Base-by-base conservation (phyloP, 768 basidiomycete species). In the Amyloporia xantha region DNA sequence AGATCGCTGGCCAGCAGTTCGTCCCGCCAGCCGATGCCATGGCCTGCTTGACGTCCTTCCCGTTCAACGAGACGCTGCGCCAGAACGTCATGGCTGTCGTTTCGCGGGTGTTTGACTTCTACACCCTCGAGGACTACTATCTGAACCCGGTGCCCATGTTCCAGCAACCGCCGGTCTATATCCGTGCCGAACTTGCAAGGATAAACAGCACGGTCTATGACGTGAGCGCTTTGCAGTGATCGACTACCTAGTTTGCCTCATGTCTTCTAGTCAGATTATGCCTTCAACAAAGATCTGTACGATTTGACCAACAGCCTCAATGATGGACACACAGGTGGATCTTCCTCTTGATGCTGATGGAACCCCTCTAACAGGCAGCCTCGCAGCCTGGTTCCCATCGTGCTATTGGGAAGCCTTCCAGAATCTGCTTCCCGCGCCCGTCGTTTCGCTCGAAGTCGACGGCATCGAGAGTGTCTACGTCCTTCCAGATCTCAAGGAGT, bases 321-420 rank as follows among this genome's bases (percentile, higher is more conserved):
- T 56, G 81, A 83, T 57, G 82, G 82, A 5, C 82, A 83, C 57
- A 84, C 82, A 11, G 71, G 81, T 78, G n/a, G n/a, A 62, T 24
- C 71, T 59, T 33, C 3, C 28, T 49, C 2, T 48, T 38, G 21
- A 20, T 49, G 5, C 13, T 52, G 24, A 26, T 13, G 20, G 20
- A 12, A 27, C 23, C 13, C 13, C 20, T 4, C 9, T 33, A n/a
- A n/a, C n/a, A n/a, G n/a, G n/a, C n/a, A n/a, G n/a, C n/a, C n/a
- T 43, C 4, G 21, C 50, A 81, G 78, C 74, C 19, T 82, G 78
- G 73, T 73, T 77, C 65, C 76, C 79, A 0, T 54, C 66, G 33
- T 83, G 81, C 60, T 81, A 82, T 59, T 73, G 66, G 38, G 42
- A 39, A 46, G 43, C 51, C 2, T 63, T 55, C 54, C 58, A 62